These are phyloP conservation scores for Phytophthora syringae DNA, from an alignment of 352 stramenopile genomes.

Conservation along the genomic window DNA sequence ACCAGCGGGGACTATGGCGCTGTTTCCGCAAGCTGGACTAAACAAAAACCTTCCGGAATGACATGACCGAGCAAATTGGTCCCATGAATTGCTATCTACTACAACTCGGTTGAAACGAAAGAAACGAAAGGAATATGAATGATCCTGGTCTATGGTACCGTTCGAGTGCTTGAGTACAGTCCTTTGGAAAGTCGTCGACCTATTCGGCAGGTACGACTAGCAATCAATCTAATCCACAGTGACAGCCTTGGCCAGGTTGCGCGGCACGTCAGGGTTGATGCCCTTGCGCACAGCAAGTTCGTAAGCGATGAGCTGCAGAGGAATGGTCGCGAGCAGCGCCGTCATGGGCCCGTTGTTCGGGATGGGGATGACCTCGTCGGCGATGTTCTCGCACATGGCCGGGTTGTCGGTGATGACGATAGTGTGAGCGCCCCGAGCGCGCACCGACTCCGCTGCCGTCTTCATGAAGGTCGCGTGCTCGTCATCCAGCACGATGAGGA, in stretches of 20 bases:
- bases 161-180: conserved; percentile 17
- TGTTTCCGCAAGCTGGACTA: conserved; percentile 4
- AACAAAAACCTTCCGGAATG: too few relatives aligned
- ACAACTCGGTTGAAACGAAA: neutral
- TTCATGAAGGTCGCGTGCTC: conserved; percentile 97
- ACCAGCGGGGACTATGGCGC: conserved; percentile 10
- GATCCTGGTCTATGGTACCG: conserved; percentile 19
- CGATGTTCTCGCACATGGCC: conserved; percentile 92
- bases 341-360: conserved; percentile 97
- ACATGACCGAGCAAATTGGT: neutral
- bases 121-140: conserved; percentile 8
- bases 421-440: conserved; percentile 95
- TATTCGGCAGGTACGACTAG: conserved; percentile 10
- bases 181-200: conserved; percentile 17
- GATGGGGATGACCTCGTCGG: conserved; percentile 95
- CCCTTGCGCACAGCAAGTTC: conserved; percentile 96
- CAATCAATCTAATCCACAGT: conserved; percentile 95
- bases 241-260: conserved; percentile 99
- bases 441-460: conserved; percentile 96
- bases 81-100: neutral
- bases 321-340: conserved; percentile 95
- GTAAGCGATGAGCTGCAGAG: conserved; percentile 98
- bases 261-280: conserved; percentile 98
- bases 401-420: conserved; percentile 99
- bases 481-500: conserved; percentile 97